Percentiles rank a stretch among this genome's conserved stretches.
phyloP scores from a whole-genome alignment of 345 rosid species.

The Chamaenerion angustifolium region DNA sequence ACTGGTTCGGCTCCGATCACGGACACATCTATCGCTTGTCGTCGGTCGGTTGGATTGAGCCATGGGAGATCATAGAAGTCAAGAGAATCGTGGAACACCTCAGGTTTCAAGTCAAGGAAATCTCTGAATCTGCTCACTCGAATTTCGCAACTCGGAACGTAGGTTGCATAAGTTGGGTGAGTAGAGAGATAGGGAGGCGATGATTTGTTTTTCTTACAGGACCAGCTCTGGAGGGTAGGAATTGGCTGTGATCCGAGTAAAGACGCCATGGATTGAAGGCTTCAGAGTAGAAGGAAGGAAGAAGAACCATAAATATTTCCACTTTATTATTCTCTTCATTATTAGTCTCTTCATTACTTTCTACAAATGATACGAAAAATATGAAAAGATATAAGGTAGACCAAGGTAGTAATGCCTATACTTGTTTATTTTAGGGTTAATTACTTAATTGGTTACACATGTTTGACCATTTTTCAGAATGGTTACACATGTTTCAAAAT shows the following conservation, averaged over 20 bases:
- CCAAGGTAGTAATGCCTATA: too few relatives aligned
- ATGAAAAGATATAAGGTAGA: too few relatives aligned
- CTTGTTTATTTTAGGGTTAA: too few relatives aligned
- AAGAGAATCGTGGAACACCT: conserved; percentile 18
- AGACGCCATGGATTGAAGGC: background rate
- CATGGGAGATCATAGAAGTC: conserved; percentile 24
- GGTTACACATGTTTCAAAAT: too few relatives aligned
- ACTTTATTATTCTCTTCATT: too few relatives aligned
- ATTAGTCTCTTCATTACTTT: too few relatives aligned
- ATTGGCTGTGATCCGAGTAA: background rate
- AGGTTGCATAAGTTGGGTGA: conserved; percentile 3
- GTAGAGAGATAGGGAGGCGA: background rate
- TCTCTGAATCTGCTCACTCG: conserved; percentile 22
- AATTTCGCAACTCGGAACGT: background rate
- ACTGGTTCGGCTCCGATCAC: conserved; percentile 59
- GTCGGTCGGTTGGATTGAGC: conserved; percentile 20
- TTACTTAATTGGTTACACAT: too few relatives aligned
- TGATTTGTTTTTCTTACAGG: background rate
- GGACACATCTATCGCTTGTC: conserved; percentile 31
- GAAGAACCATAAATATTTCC: too few relatives aligned
- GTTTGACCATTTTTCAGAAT: too few relatives aligned
- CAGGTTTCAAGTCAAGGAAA: conserved; percentile 40
- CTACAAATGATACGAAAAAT: too few relatives aligned
- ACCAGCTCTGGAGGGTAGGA: background rate
- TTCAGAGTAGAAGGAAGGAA: too few relatives aligned